Conservation (phyloP, 192 early-diverging fungal genomes). For the Phycomyces nitens region DNA sequence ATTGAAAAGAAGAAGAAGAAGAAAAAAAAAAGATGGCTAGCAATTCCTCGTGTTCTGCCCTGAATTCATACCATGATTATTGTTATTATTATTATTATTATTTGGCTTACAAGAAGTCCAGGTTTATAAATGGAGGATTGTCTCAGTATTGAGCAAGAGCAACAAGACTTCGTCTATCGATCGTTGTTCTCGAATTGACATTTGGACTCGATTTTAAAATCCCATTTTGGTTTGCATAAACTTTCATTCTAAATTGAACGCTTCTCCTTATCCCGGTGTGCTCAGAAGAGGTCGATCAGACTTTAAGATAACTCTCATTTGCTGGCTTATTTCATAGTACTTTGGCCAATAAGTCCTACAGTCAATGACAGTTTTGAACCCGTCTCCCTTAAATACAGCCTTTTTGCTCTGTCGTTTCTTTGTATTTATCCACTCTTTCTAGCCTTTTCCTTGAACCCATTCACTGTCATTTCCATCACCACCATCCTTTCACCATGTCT, state of each 20-base stretch:
- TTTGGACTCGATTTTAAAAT: conserved; percentile 2
- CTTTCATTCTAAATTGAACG: conserved; percentile 18
- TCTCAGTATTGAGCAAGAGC: too few species aligned
- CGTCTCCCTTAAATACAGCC: neutral
- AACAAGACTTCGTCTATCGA: neutral
- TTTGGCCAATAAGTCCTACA: neutral
- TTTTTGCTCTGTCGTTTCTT: conserved; percentile 3
- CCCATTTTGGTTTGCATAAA: conserved; percentile 4
- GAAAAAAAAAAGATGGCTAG: neutral
- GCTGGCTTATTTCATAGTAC: neutral
- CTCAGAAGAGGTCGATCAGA: neutral
- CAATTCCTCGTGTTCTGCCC: conserved; percentile 4
- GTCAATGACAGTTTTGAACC: neutral
- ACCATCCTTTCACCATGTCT: conserved; percentile 9
- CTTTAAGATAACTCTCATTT: conserved; percentile 5
- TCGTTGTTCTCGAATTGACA: neutral
- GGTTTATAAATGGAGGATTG: too few species aligned
- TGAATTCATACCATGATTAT: neutral
- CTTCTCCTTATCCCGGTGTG: neutral
- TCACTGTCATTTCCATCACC: conserved; percentile 7
- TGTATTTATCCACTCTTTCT: conserved; percentile 8
- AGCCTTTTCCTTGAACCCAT: neutral
- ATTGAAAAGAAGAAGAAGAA: too few species aligned
- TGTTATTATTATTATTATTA: too few species aligned
- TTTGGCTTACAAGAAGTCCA: too few species aligned